phyloP scores from a whole-genome alignment of 371 early-diverging fungal species.

The Syncephalis fuscata region DNA sequence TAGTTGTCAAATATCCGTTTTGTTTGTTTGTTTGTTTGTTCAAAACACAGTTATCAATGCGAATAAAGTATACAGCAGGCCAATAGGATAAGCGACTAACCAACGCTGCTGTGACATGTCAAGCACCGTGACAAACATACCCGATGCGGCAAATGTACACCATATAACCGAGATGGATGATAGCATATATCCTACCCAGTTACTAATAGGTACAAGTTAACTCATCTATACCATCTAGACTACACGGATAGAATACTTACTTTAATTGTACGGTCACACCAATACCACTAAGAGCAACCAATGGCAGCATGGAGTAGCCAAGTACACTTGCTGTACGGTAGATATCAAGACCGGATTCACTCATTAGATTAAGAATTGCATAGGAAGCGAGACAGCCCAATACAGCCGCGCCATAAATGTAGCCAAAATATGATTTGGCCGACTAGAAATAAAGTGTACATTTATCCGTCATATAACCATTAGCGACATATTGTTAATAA shows the following conservation, averaged over 20 bases:
- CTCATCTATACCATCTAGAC: conserved; percentile 2
- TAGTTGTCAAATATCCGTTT: no score
- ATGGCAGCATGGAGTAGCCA: conserved; percentile 91
- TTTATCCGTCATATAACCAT: neutral
- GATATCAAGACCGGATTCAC: conserved; percentile 69
- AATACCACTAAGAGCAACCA: conserved; percentile 69
- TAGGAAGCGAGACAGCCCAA: conserved; percentile 79
- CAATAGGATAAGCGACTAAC: conserved; percentile 91
- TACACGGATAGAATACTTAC: conserved; percentile 11
- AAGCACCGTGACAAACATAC: conserved; percentile 89
- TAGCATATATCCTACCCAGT: conserved; percentile 33
- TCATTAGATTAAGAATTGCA: conserved; percentile 86
- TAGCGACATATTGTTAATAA: neutral
- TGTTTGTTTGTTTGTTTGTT: no score
- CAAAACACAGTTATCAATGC: conserved; percentile 88
- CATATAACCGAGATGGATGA: conserved; percentile 62
- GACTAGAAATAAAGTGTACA: conserved; percentile 21
- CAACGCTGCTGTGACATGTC: conserved; percentile 84
- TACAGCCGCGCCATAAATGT: conserved; percentile 89
- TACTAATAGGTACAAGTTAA: conserved; percentile 10
- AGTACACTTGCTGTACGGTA: conserved; percentile 85
- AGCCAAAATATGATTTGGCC: conserved; percentile 91
- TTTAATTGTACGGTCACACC: conserved; percentile 24
- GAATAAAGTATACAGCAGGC: conserved; percentile 85
- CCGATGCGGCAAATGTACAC: conserved; percentile 89